Evolutionary conservation across 2,329 filamentous ascomycete species (phyloP), one percentile per base, ranked within the genome.

Genomic region (Alternaria sp.): DNA sequence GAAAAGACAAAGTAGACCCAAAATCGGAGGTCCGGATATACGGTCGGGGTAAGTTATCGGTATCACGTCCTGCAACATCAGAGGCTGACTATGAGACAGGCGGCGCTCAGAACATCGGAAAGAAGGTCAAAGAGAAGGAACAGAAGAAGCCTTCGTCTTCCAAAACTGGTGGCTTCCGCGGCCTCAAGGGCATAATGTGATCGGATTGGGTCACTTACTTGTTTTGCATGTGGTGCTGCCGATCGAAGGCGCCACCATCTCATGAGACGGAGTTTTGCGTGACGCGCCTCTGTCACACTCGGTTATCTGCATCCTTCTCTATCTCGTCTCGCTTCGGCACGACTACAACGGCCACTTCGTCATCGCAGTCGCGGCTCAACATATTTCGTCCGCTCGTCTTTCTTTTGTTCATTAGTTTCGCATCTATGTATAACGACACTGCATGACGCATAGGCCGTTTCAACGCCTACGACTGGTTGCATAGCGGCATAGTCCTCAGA

Each of bases 61-160:
- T 50, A 19, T 19, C 36, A 26, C 47, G 51, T 44, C 28, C 4
- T 23, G 21, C 45, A 46, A 67, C 12, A 59, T 68, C 81, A 7
- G 79, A 84, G 60, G 60, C 70, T 78, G 67, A 77, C 50, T 52
- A 59, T 51, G 67, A 61, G 49, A 66, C 67, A 84, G 82, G 82
- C 67, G 84, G 84, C 49, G 84, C 83, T 43, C 86, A 87, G 71
- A 85, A 87, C 69, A 82, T 84, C 63, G 83, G 82, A 28, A 86
- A 86, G 73, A 85, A 87, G 67, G 80, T 82, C 64, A 85, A 85
- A 65, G 82, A 83, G 57, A 83, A 84, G 67, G 77, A 82, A 36
- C 62, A 68, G 68, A 78, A 79, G 59, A 79, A 85, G 59, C 81
- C 82, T 63, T 83, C 86, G 67, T 63, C 70, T 9, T 63, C 73